Base-by-base conservation (phyloP, 2,329 filamentous ascomycete genomes). In the Ceratocystis colombiana region DNA sequence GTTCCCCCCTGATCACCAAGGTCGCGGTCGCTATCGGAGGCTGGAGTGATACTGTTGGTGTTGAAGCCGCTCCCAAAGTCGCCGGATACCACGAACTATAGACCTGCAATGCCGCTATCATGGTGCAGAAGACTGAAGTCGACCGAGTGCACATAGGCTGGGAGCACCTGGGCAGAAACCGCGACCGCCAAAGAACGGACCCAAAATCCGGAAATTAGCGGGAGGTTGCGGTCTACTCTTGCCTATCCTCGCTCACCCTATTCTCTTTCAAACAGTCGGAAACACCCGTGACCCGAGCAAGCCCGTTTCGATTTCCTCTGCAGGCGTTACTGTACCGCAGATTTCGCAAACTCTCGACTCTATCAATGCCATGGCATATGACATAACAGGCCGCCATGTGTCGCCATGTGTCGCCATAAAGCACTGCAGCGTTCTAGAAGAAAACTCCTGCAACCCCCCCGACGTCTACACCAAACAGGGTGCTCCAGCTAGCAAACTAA, bases 1-100 rank as follows among this genome's bases (percentile, higher is more conserved):
- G 77, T 65, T 84, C 86, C 68, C 74, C 5, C 5, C 68, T 74
- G 0, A 77, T 77, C 30, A 85, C 85, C 22, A 85, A 87, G 70
- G 74, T 90, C 25, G 80, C 87, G 76, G 79, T 90, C 46, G 87
- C 88, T 22, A 84, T 91, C 69, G 88, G 88, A 10, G 88, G 88
- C 64, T 91, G 88, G 88, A 87, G 87, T 0, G 85, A 89, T 68
- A 85, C 81, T 0, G 73, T 74, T 5, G 87, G 86, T 0, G 90
- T 89, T 71, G 79, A 81, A 0, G 73, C 73, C 8, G 86, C 81
- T 0, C 83, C 84, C 1, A 78, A 77, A 63, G 78, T 79, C 2
- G 77, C 80, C 0, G 70, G 74, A 1, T 80, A 79, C 1, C 81
- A 85, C 17, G 76, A 78, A 68, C 75, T 75, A 6, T 91, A 87